phyloP scores from a whole-genome alignment of 805 yeast genomes.

The Phaffomyces opuntiae region DNA sequence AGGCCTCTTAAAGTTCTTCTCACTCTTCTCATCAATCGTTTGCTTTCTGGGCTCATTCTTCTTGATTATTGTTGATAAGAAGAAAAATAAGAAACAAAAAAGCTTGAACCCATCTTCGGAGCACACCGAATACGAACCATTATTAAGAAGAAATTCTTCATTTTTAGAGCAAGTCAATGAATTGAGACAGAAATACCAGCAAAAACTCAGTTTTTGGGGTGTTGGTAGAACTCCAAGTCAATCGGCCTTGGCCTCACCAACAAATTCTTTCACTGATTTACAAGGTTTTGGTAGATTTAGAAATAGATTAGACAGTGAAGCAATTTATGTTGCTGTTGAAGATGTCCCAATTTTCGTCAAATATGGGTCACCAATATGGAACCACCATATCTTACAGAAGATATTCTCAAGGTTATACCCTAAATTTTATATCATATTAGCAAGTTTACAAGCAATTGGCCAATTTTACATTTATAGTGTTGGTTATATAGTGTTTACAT shows the following conservation, averaged over 20 bases:
- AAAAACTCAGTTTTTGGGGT: constrained; percentile 23
- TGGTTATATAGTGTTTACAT: constrained; percentile 60
- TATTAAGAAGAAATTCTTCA: constrained; percentile 8
- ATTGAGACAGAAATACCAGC: constrained; percentile 15
- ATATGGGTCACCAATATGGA: constrained; percentile 22
- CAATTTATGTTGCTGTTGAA: constrained; percentile 23
- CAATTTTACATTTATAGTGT: constrained; percentile 69
- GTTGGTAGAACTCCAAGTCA: constrained; percentile 21
- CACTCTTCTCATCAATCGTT: constrained; percentile 38
- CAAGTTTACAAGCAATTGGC: constrained; percentile 55
- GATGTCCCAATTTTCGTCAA: constrained; percentile 24
- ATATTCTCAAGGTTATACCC: constrained; percentile 31
- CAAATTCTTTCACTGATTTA: constrained; percentile 1
- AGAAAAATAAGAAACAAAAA: constrained; percentile 5
- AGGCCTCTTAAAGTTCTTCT: constrained; percentile 48
- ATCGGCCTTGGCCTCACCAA: constrained; percentile 1
- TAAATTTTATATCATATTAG: constrained; percentile 46
- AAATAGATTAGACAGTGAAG: constrained; percentile 13
- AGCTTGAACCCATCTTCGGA: background rate
- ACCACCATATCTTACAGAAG: constrained; percentile 18
- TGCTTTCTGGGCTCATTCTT: constrained; percentile 28
- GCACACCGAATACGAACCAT: constrained; percentile 2
- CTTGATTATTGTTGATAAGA: constrained; percentile 18
- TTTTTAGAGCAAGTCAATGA: constrained; percentile 8
- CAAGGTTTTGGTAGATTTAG: constrained; percentile 1